Base-by-base conservation (phyloP, 805 yeast genomes). In the Dipodascus geniculatus region DNA sequence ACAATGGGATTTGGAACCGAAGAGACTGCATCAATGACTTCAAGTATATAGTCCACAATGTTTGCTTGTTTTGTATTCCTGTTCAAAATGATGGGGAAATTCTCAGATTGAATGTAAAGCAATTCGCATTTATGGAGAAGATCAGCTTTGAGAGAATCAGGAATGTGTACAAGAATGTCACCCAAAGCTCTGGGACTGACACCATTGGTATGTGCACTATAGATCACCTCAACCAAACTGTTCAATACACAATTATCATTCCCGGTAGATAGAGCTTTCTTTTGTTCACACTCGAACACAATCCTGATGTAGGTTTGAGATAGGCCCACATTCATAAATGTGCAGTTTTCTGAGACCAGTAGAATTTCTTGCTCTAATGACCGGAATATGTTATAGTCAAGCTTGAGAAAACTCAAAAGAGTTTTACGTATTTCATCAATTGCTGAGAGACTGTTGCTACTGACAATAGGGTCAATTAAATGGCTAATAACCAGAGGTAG, bases 21-120 rank as follows among this genome's bases (percentile, higher is more conserved):
- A 20, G 44, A 38, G 19, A 57, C 35, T 1, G 64, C 63, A 54
- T 62, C 66, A 1, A 61, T 56, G 23, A 63, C 51, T 49, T 61
- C 63, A 44, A 56, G 53, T 44, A 61, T 28, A 16, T 24, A 42
- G 3, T 51, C 53, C 24, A 56, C 55, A 23, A 58, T 48, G 28
- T 59, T 57, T 23, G 33, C 22, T 16, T 48, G 51, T 14, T 35
- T 53, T 19, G 50, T 52, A 9, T 33, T 51, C 42, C 52, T 35
- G 9, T 48, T n/a, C 22, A 28, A 24, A 3, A 58, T 56, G 19
- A 51, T 23, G 22, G 66, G 64, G 47, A 60, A 62, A 9, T 57
- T 49, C 9, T 55, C 50, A n/a, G 63, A 57, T 14, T 55, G 48
- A 8, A 62, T 50, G 42, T 60, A 63, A 3, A 23, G 31, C 11